Base-by-base conservation (phyloP, 768 basidiomycete genomes). In the Mycena chlorophos region DNA sequence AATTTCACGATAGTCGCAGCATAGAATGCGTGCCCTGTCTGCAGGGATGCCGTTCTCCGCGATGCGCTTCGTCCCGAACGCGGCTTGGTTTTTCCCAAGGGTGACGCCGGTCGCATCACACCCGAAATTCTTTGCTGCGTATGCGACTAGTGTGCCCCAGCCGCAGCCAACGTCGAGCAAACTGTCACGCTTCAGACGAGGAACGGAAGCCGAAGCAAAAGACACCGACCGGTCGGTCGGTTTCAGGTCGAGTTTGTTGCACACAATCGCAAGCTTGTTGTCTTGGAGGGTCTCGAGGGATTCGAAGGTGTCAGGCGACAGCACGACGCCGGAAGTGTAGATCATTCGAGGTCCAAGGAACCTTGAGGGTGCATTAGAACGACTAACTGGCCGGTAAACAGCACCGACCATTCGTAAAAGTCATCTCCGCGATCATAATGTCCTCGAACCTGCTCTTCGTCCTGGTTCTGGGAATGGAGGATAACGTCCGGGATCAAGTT, bases 341-440 rank as follows among this genome's bases (percentile, higher is more conserved):
- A 99, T 85, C 96, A 97, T 97, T 57, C 92, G 89, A 4, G 91
- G 89, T 10, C 94, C 94, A 39, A 97, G 81, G 83, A 96, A 96
- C 90, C 88, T 89, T n/a, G n/a, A 58, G 19, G 5, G 3, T 45
- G 53, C 14, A 55, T n/a, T 34, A n/a, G 34, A 49, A 19, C 16
- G 17, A n/a, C 34, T 46, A 20, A 46, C 45, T n/a, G n/a, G n/a
- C 47, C 42, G 56, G 51, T n/a, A 27, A 51, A 43, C 22, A 34
- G n/a, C n/a, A n/a, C n/a, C n/a, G 55, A 86, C 94, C 95, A 97
- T 64, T 78, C 81, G 70, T 98, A 70, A n/a, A 98, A 98, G 77
- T 98, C 94, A 63, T 99, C 88, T 51, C 96, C 96, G 66, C 90
- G 87, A 76, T 99, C 97, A 63, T 99, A 99, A 73, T 97, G 88